Evolutionary conservation across 164 flowering plant species (phyloP), one percentile per base, ranked within the genome.

Genomic region (Tetracentron sinense): DNA sequence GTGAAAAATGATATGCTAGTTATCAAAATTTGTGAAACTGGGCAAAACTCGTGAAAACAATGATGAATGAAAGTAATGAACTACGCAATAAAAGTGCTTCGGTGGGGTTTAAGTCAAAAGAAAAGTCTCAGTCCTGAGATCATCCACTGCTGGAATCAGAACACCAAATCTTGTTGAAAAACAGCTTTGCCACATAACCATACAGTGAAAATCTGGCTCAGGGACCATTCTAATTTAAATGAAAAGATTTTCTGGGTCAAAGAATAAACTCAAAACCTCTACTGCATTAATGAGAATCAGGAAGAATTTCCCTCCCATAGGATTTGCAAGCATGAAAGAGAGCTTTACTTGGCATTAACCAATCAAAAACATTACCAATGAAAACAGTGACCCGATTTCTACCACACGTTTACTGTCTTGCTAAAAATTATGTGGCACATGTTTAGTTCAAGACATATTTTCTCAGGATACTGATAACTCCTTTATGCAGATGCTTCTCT

Each of bases 401-500:
- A n/a, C n/a, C n/a, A n/a, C n/a, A n/a, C n/a, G n/a, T n/a, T n/a
- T n/a, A n/a, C n/a, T n/a, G n/a, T n/a, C n/a, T n/a, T n/a, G n/a
- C n/a, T n/a, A n/a, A n/a, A n/a, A n/a, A n/a, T n/a, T n/a, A n/a
- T n/a, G n/a, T n/a, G n/a, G n/a, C n/a, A n/a, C n/a, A n/a, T n/a
- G n/a, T 30, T 55, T 19, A 23, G 22, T 42, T 61, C 35, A 28
- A 29, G 23, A 55, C 1, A 14, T 20, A 11, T n/a, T n/a, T 48
- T 25, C 54, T 26, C 44, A 64, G 29, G 63, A 46, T 62, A 50
- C 22, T 73, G 67, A 71, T 60, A 21, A 61, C 42, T 51, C 48
- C 50, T 53, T 12, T 52, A 54, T 77, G 74, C 93, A 94, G 99
- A 71, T 94, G 99, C 71, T 91, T 75, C 71, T 66, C 99, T 55